A percentile compares a stretch with the other conserved stretches of the same genome.
Conservation (phyloP, 768 basidiomycete genomes). For the Gyrodon lividus region DNA sequence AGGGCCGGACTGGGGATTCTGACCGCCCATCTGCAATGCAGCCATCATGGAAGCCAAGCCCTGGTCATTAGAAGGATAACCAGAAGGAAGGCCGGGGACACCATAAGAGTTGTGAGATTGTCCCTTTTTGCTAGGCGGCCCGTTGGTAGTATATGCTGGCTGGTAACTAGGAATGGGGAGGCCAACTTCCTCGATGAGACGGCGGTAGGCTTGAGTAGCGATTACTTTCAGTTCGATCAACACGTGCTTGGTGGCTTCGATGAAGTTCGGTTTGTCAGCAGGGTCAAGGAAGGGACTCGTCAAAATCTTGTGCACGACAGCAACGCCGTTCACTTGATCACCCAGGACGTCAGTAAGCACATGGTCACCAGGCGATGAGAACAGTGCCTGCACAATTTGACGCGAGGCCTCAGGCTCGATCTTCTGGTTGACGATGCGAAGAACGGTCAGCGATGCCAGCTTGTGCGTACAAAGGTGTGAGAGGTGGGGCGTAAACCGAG, state of each 20-base stretch:
- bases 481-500: conserved; percentile 94
- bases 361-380: conserved; percentile 86
- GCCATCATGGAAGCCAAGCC: conserved; percentile 92
- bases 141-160: conserved; percentile 66
- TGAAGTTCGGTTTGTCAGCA: conserved; percentile 60
- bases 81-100: conserved; percentile 74
- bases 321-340: conserved; percentile 95
- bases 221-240: conserved; percentile 90
- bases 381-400: conserved; percentile 86
- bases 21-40: conserved; percentile 85
- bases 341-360: conserved; percentile 91
- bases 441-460: conserved; percentile 89
- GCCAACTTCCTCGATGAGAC: conserved; percentile 93
- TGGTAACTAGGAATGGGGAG: conserved; percentile 87
- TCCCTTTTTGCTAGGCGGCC: conserved; percentile 59
- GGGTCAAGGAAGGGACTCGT: conserved; percentile 84
- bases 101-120: conserved; percentile 54
- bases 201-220: conserved; percentile 91
- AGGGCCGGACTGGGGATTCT: conserved; percentile 79
- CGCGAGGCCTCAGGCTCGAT: conserved; percentile 85
- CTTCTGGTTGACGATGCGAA: conserved; percentile 96
- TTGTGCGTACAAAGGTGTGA: conserved; percentile 98
- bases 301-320: conserved; percentile 89
- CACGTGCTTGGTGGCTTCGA: conserved; percentile 88
- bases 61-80: conserved; percentile 81